Conservation (phyloP, 2,329 filamentous ascomycete species). For the Hypocrella siamensis region DNA sequence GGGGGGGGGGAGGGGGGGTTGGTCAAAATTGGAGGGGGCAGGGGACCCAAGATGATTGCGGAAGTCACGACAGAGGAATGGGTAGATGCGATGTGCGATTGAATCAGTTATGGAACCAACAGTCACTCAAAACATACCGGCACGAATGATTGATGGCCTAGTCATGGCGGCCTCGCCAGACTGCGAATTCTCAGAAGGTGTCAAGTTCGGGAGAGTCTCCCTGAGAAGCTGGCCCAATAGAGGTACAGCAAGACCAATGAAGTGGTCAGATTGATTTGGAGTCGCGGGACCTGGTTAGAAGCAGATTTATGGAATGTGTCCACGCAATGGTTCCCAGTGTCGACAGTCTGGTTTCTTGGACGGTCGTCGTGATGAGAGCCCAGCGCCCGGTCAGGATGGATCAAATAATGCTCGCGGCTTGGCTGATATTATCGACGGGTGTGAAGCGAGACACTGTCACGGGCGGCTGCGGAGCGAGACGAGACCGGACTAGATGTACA, state of each 20-base stretch:
- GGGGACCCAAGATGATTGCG: background rate
- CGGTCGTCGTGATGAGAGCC: background rate
- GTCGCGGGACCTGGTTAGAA: too few species aligned
- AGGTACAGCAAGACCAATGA: too few species aligned
- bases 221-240: too few species aligned
- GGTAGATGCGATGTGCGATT: too few species aligned
- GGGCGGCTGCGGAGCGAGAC: too few species aligned
- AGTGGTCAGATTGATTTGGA: too few species aligned
- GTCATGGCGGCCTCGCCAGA: slow-evolving; percentile 24
- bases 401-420: background rate
- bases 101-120: background rate
- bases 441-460: too few species aligned
- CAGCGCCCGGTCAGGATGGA: background rate
- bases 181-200: background rate
- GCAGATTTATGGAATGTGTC: too few species aligned
- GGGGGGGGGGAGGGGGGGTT: background rate
- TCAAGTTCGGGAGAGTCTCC: too few species aligned
- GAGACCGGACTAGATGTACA: too few species aligned
- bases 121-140: slow-evolving; percentile 32
- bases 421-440: too few species aligned
- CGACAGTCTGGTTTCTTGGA: background rate
- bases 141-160: slow-evolving; percentile 43
- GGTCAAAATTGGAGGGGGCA: background rate
- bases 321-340: too few species aligned
- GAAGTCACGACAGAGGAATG: background rate